A percentile compares a stretch with the other conserved stretches of the same genome.
These are phyloP conservation scores for Lotmaria passim DNA, from an alignment of 208 protist genomes.

Conservation along the genomic window DNA sequence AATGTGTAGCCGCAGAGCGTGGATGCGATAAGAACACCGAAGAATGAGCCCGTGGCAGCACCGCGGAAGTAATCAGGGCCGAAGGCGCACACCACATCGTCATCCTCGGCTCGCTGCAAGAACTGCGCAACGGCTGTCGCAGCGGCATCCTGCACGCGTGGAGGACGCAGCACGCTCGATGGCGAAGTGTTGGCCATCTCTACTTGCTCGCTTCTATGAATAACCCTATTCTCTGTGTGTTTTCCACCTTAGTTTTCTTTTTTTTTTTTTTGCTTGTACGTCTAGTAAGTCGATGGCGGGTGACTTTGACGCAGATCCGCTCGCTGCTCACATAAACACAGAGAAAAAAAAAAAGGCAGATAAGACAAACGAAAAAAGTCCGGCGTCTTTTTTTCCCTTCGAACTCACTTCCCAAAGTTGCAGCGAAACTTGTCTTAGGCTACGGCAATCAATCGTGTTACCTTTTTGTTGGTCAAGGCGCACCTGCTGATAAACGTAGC, in stretches of 20 bases:
- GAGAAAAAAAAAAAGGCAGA: background rate
- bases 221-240: background rate
- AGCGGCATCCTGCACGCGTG: background rate
- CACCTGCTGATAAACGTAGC: too few species aligned
- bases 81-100: constrained; percentile 78
- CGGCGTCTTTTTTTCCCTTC: too few species aligned
- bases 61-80: constrained; percentile 81
- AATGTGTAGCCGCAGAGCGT: constrained; percentile 44
- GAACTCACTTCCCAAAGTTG: too few species aligned
- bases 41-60: constrained; percentile 53
- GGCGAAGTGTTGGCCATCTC: background rate
- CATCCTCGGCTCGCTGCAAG: constrained; percentile 58
- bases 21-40: constrained; percentile 48
- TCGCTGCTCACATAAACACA: too few species aligned
- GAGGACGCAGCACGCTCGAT: background rate
- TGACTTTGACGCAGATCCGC: too few species aligned
- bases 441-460: too few species aligned
- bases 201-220: background rate
- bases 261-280: too few species aligned
- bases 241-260: too few species aligned
- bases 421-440: too few species aligned
- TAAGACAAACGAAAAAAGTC: too few species aligned
- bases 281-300: too few species aligned
- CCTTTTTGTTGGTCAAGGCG: too few species aligned
- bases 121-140: constrained; percentile 19